Evolutionary conservation across 1,284 basidiomycete genomes (phyloP).

Genomic region (Moesziomyces sp.): DNA sequence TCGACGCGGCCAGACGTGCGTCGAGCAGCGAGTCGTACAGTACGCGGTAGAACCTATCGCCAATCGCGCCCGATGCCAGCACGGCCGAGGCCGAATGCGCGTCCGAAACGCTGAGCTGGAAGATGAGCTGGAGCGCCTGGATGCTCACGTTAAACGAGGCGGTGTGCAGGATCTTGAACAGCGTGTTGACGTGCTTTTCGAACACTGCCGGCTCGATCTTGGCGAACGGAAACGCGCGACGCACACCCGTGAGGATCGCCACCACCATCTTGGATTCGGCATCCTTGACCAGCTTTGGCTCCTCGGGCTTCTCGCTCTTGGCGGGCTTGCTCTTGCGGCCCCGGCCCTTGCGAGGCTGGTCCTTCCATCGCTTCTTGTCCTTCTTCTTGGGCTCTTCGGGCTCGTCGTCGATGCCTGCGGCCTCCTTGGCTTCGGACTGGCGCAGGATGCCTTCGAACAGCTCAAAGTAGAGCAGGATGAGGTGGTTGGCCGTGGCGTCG

Average conservation of each 20-base stretch:
- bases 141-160: slow-evolving; percentile 92
- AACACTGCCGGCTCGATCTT: slow-evolving; percentile 77
- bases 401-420: slow-evolving; percentile 50
- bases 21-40: slow-evolving; percentile 91
- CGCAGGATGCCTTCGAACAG: slow-evolving; percentile 80
- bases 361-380: slow-evolving; percentile 69
- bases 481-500: slow-evolving; percentile 79
- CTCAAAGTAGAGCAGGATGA: slow-evolving; percentile 94
- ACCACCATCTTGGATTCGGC: slow-evolving; percentile 81
- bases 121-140: slow-evolving; percentile 91
- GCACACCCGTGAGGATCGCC: slow-evolving; percentile 92
- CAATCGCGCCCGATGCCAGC: slow-evolving; percentile 67
- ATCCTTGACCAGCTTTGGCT: slow-evolving; percentile 71
- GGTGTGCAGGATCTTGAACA: slow-evolving; percentile 94
- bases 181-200: slow-evolving; percentile 87
- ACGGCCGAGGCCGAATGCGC: slow-evolving; percentile 33
- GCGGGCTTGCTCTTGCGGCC: slow-evolving; percentile 34
- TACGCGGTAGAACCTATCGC: slow-evolving; percentile 83
- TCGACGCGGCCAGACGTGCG: slow-evolving; percentile 80
- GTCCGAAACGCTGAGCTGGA: slow-evolving; percentile 74
- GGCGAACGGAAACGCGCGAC: slow-evolving; percentile 93
- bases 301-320: slow-evolving; percentile 27
- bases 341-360: slow-evolving; percentile 67
- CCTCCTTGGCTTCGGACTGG: slow-evolving; percentile 62
- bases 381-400: slow-evolving; percentile 46